These are phyloP conservation scores for Chenopodium berlandieri DNA, from an alignment of 148 eudicot genomes.

Conservation along the genomic window DNA sequence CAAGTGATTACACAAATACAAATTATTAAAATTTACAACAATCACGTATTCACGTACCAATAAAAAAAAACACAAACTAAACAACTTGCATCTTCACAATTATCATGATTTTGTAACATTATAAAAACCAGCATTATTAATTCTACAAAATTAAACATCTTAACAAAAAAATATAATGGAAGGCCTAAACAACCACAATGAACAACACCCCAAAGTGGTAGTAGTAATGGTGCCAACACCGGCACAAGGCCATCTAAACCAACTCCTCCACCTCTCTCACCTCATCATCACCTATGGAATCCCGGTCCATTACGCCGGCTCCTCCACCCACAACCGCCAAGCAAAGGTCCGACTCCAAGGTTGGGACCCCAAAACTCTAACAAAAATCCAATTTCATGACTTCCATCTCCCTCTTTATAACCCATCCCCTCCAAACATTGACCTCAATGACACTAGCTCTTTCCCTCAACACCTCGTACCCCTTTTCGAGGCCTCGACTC, in stretches of 20 bases:
- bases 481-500: constrained; percentile 23
- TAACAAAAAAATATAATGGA: not conserved
- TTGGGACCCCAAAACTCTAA: constrained; percentile 16
- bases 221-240: constrained; percentile 55
- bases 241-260: constrained; percentile 64
- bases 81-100: too few relatives aligned
- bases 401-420: constrained; percentile 30
- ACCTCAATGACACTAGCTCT: not conserved
- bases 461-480: constrained; percentile 44
- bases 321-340: constrained; percentile 40
- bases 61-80: too few relatives aligned
- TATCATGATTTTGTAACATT: too few relatives aligned
- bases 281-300: constrained; percentile 42
- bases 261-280: constrained; percentile 58
- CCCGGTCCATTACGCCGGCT: constrained; percentile 42
- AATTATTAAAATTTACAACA: too few relatives aligned
- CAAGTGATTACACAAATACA: too few relatives aligned
- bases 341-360: constrained; percentile 38
- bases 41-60: too few relatives aligned
- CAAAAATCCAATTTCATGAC: constrained; percentile 43
- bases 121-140: too few relatives aligned
- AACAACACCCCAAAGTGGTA: constrained; percentile 1
- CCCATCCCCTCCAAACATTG: constrained; percentile 22
- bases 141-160: too few relatives aligned
- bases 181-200: not conserved